phyloP scores from a whole-genome alignment of 768 basidiomycete genomes.

The Pleurotus cornucopiae region DNA sequence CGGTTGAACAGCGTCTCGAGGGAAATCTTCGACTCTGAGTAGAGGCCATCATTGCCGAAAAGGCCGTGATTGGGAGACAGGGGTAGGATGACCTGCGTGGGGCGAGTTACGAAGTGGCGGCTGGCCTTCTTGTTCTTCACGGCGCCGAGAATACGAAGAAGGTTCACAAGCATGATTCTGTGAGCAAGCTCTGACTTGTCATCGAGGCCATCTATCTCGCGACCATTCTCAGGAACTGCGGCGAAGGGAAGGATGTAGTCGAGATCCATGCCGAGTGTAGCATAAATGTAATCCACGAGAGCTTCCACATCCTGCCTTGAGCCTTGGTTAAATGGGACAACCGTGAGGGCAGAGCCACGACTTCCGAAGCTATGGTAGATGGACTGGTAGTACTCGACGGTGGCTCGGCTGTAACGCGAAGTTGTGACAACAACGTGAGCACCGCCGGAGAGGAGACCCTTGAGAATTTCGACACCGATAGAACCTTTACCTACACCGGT shows the following conservation, averaged over 20 bases:
- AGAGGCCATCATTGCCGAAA: constrained; percentile 96
- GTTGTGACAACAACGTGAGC: constrained; percentile 97
- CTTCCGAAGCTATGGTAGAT: constrained; percentile 96
- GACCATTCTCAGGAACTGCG: constrained; percentile 96
- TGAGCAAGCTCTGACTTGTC: constrained; percentile 98
- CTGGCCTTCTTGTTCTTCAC: constrained; percentile 99
- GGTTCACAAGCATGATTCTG: constrained; percentile 97
- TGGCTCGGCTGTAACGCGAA: constrained; percentile 92
- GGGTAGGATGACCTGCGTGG: constrained; percentile 97
- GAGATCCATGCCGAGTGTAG: constrained; percentile 90
- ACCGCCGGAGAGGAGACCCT: constrained; percentile 93
- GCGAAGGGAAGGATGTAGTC: constrained; percentile 99
- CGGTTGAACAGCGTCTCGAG: constrained; percentile 97
- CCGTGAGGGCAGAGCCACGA: constrained; percentile 93
- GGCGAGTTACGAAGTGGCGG: constrained; percentile 93
- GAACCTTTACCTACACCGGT: constrained; percentile 98
- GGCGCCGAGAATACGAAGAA: constrained; percentile 92
- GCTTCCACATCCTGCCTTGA: constrained; percentile 99
- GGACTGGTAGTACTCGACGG: constrained; percentile 97
- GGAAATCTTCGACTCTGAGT: constrained; percentile 98
- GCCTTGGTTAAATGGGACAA: constrained; percentile 99
- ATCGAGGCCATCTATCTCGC: constrained; percentile 95
- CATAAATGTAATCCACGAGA: constrained; percentile 97
- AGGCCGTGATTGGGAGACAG: constrained; percentile 97
- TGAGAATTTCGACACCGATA: constrained; percentile 96